These are phyloP conservation scores for Diaporthe australafricana DNA, from an alignment of 2,329 filamentous ascomycete species.

Conservation along the genomic window DNA sequence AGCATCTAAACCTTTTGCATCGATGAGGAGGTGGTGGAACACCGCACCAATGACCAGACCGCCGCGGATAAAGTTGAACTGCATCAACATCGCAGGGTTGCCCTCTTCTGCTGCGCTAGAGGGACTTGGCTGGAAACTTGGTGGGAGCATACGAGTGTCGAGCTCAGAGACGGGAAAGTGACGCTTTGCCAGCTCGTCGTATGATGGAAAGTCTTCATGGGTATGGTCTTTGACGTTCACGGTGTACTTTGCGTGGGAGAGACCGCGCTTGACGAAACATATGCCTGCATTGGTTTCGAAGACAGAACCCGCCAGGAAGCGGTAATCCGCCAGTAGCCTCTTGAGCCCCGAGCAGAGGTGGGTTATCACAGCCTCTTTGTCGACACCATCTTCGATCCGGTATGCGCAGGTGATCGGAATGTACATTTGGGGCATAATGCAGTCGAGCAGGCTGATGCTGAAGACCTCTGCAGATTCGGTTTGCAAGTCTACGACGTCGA, in stretches of 20 bases:
- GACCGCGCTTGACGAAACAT: not conserved
- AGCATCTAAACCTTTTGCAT: constrained; percentile 2
- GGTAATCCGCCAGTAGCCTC: constrained; percentile 3
- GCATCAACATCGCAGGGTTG: not conserved
- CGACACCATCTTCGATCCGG: not conserved
- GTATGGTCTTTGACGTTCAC: constrained; percentile 14
- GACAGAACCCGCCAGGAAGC: constrained; percentile 3
- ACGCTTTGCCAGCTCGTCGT: not conserved
- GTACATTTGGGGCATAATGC: constrained; percentile 24
- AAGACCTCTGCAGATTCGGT: constrained; percentile 1
- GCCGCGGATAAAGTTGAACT: constrained; percentile 7
- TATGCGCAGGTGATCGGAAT: constrained; percentile 19
- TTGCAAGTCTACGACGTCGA: not conserved
- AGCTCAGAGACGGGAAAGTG: constrained; percentile 19
- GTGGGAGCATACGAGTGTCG: constrained; percentile 11
- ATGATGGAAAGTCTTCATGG: not conserved
- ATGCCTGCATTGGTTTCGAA: constrained; percentile 1
- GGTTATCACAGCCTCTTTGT: not conserved
- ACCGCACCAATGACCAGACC: constrained; percentile 13
- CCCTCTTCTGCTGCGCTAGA: not conserved
- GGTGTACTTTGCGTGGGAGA: not conserved
- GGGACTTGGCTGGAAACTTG: not conserved
- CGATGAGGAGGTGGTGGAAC: constrained; percentile 16
- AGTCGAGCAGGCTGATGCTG: constrained; percentile 14
- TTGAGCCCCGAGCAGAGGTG: constrained; percentile 8